Percentiles rank a stretch among this genome's conserved stretches.
These are phyloP conservation scores for Penstemon barbatus DNA, from an alignment of 257 asterid genomes.

Conservation along the genomic window DNA sequence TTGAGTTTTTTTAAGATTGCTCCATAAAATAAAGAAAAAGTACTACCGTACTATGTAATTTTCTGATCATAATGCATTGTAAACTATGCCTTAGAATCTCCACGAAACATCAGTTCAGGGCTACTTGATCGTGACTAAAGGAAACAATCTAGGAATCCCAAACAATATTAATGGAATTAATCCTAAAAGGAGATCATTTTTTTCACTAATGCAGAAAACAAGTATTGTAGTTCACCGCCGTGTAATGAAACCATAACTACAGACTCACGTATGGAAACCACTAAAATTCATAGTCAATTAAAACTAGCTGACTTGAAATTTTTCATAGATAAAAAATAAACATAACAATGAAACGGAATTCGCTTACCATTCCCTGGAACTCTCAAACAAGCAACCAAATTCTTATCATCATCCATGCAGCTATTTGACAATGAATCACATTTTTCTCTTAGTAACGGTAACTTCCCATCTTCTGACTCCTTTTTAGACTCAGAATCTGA, in stretches of 20 bases:
- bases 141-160: constrained; percentile 6
- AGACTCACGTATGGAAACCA: not conserved
- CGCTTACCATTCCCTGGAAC: constrained; percentile 87
- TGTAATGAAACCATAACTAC: not conserved
- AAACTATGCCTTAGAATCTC: too few species aligned
- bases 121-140: constrained; percentile 10
- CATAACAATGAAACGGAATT: constrained; percentile 8
- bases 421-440: constrained; percentile 78
- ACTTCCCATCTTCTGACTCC: constrained; percentile 26
- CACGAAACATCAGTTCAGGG: not conserved
- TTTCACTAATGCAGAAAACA: not conserved
- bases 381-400: constrained; percentile 78
- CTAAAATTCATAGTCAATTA: constrained; percentile 2
- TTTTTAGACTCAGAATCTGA: constrained; percentile 30
- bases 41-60: not conserved
- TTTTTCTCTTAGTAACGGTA: constrained; percentile 46
- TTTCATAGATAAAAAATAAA: constrained; percentile 10
- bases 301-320: constrained; percentile 6
- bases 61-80: not conserved
- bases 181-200: not conserved
- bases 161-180: not conserved
- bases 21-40: not conserved
- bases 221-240: not conserved
- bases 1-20: not conserved
- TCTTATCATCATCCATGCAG: constrained; percentile 62